Evolutionary conservation across 2,329 filamentous ascomycete genomes (phyloP).

Genomic region (Zymoseptoria ardabiliae): DNA sequence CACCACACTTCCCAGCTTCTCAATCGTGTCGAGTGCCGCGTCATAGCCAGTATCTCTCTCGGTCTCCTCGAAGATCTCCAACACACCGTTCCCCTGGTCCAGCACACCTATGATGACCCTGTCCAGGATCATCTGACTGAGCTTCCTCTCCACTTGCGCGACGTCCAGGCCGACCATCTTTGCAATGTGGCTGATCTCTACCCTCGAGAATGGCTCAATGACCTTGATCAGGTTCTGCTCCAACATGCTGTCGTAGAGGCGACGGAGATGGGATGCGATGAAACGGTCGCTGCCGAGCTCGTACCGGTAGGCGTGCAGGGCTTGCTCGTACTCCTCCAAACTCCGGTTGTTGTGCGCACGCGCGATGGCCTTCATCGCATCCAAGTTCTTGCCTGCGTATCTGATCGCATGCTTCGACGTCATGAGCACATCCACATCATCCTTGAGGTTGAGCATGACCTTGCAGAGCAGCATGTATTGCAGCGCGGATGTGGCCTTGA

Average conservation of each 20-base stretch:
- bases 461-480: slow-evolving; percentile 99
- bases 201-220: slow-evolving; percentile 95
- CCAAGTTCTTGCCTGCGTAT: slow-evolving; percentile 89
- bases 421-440: slow-evolving; percentile 94
- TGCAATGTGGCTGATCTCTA: slow-evolving; percentile 94
- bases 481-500: slow-evolving; percentile 88
- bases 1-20: slow-evolving; percentile 94
- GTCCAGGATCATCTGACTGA: slow-evolving; percentile 99
- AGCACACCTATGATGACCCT: slow-evolving; percentile 97
- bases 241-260: slow-evolving; percentile 95
- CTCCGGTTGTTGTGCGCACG: slow-evolving; percentile 92
- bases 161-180: slow-evolving; percentile 97
- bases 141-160: slow-evolving; percentile 93
- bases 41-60: slow-evolving; percentile 91
- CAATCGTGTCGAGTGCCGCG: slow-evolving; percentile 86
- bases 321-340: slow-evolving; percentile 92
- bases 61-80: slow-evolving; percentile 95
- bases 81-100: slow-evolving; percentile 93
- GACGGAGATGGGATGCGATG: slow-evolving; percentile 91
- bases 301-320: slow-evolving; percentile 81
- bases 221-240: slow-evolving; percentile 99
- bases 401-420: slow-evolving; percentile 93
- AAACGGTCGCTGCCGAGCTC: slow-evolving; percentile 92
- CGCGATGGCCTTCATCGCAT: slow-evolving; percentile 98
- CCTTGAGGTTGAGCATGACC: slow-evolving; percentile 95